Conservation (phyloP, 2,329 filamentous ascomycete genomes). For the Aspergillus awamori region DNA sequence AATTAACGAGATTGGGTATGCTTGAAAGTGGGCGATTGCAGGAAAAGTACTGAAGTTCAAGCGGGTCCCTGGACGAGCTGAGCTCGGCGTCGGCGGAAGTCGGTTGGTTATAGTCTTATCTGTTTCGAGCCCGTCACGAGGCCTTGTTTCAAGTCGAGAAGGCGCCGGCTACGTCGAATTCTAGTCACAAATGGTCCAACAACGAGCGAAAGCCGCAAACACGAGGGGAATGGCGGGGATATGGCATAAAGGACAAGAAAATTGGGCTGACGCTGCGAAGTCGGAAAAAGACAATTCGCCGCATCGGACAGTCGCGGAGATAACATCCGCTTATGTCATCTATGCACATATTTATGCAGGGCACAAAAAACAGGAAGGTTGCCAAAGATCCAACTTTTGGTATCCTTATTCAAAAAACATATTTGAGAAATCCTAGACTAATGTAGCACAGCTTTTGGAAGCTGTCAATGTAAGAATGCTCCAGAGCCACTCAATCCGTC, state of each 20-base stretch:
- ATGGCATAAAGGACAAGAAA: neutral
- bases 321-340: neutral
- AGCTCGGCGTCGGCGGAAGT: neutral
- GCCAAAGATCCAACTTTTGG: neutral
- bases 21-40: neutral
- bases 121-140: neutral
- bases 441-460: conserved; percentile 11
- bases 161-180: neutral
- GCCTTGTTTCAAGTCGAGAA: neutral
- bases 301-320: neutral
- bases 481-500: conserved; percentile 6
- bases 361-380: neutral
- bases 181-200: neutral
- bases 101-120: neutral
- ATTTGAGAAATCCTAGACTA: conserved; percentile 14
- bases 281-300: neutral
- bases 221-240: neutral
- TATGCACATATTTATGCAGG: neutral
- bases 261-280: neutral
- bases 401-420: conserved; percentile 4
- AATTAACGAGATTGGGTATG: neutral
- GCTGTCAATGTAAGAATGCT: neutral
- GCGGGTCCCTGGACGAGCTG: conserved; percentile 1
- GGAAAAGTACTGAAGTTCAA: neutral
- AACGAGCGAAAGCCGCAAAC: neutral